These are phyloP conservation scores for Plectosphaerella plurivora DNA, from an alignment of 2,329 filamentous ascomycete genomes.

Conservation along the genomic window DNA sequence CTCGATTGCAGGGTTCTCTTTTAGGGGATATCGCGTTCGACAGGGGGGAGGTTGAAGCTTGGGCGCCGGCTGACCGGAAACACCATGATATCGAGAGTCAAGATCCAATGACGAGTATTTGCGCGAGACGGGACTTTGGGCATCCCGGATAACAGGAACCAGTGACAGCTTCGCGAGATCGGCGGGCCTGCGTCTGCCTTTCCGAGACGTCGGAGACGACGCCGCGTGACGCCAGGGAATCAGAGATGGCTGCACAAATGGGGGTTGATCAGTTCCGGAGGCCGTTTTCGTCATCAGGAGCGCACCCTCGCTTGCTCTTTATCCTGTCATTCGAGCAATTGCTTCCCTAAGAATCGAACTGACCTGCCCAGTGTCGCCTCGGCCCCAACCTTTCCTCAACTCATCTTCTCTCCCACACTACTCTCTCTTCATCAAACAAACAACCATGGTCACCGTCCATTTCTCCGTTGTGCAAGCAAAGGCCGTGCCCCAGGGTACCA, in stretches of 20 bases:
- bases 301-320: neutral
- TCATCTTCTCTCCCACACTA: neutral
- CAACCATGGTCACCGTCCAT: neutral
- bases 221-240: too few species aligned
- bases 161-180: neutral
- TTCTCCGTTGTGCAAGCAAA: neutral
- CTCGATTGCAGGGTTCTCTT: neutral
- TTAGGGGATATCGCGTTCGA: neutral
- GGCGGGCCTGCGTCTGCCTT: too few species aligned
- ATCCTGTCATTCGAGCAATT: neutral
- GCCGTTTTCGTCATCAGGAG: neutral
- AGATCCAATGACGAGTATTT: neutral
- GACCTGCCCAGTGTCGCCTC: too few species aligned
- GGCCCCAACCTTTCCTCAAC: neutral
- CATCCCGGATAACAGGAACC: neutral
- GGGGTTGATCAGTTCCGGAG: neutral
- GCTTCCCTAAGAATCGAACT: too few species aligned
- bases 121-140: neutral
- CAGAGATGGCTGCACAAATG: too few species aligned
- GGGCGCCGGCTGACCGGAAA: neutral
- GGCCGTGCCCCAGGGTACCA: conserved; percentile 11
- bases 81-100: neutral
- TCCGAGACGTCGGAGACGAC: too few species aligned
- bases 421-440: neutral
- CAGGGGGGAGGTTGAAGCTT: neutral